Evolutionary conservation across 257 asterid species (phyloP).

Genomic region (Fraxinus anomala): DNA sequence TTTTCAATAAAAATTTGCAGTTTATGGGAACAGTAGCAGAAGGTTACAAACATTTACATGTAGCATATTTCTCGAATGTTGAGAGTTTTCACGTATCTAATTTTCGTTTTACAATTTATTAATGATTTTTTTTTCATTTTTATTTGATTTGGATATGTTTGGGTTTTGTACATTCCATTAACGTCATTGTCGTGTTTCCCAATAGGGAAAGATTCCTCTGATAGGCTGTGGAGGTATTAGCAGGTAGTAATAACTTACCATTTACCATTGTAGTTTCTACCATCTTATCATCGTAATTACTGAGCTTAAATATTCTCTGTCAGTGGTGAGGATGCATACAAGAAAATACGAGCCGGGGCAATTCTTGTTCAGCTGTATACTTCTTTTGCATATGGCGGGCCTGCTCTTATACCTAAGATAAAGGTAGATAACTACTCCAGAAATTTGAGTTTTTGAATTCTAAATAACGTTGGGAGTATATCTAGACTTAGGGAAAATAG

Average conservation of each 20-base stretch:
- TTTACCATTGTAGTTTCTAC: constrained; percentile 12
- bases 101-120: too few relatives aligned
- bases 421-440: constrained; percentile 53
- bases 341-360: constrained; percentile 93
- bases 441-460: background rate
- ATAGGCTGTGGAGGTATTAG: constrained; percentile 93
- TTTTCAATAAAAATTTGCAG: background rate
- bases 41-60: background rate
- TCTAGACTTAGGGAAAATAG: too few relatives aligned
- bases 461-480: too few relatives aligned
- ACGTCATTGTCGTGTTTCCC: constrained; percentile 10
- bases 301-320: background rate
- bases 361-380: constrained; percentile 94
- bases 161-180: constrained; percentile 2
- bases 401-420: constrained; percentile 87
- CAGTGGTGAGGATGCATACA: constrained; percentile 97
- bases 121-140: too few relatives aligned
- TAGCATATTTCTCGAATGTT: background rate
- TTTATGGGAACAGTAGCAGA: background rate
- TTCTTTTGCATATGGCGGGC: constrained; percentile 95
- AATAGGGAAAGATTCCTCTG: constrained; percentile 80
- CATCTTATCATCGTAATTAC: constrained; percentile 9
- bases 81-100: background rate
- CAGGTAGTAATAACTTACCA: constrained; percentile 53
- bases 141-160: too few relatives aligned